Evolutionary conservation across 257 asterid species (phyloP).

Genomic region (Mitragyna speciosa): DNA sequence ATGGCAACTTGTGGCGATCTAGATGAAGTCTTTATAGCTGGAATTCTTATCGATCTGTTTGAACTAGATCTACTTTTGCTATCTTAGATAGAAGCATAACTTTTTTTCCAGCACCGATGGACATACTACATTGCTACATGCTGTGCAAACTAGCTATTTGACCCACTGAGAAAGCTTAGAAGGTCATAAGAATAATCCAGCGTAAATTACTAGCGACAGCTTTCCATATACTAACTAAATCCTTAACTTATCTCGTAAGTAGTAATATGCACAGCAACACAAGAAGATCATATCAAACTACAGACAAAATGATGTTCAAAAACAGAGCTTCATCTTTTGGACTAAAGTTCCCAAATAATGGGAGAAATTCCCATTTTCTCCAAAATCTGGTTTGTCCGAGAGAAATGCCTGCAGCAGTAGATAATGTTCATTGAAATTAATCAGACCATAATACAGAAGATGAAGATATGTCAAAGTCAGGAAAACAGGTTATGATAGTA

Average conservation of each 20-base stretch:
- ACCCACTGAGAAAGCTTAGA: no score
- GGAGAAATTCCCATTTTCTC: conserved; percentile 69
- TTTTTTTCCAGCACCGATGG: background rate
- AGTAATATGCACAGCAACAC: background rate
- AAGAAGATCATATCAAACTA: background rate
- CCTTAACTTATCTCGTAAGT: background rate
- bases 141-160: no score
- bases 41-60: no score
- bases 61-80: no score
- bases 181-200: no score
- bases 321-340: conserved; percentile 17
- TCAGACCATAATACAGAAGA: background rate
- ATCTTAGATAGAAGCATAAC: no score
- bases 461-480: background rate
- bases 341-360: conserved; percentile 81
- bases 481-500: background rate
- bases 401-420: conserved; percentile 68
- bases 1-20: no score
- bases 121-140: background rate
- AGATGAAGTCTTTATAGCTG: no score
- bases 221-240: no score
- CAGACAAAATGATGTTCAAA: conserved; percentile 22
- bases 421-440: conserved; percentile 6
- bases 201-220: no score
- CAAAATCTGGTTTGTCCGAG: conserved; percentile 74